phyloP scores from a whole-genome alignment of 78 protist species.

The Dictyostelium capitatum region DNA sequence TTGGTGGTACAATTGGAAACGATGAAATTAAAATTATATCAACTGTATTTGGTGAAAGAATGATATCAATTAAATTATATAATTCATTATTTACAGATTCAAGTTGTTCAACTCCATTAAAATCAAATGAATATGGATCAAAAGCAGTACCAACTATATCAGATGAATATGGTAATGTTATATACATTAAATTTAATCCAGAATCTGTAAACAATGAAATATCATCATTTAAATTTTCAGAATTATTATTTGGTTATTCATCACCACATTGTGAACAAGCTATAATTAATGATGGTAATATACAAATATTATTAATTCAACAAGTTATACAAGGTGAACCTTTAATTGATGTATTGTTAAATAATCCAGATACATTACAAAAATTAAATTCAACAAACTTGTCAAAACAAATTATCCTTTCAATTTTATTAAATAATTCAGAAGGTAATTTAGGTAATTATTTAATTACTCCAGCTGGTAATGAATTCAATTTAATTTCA shows the following conservation, averaged over 20 bases:
- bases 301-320: not conserved
- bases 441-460: constrained; percentile 16
- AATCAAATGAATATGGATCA: not conserved
- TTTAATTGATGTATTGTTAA: not conserved
- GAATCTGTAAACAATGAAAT: not conserved
- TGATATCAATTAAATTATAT: not conserved
- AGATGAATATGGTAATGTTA: constrained; percentile 1
- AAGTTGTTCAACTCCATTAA: not conserved
- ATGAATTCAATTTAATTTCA: no score
- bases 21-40: not conserved
- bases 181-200: not conserved
- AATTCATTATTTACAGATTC: not conserved
- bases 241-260: not conserved
- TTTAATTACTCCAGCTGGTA: no score
- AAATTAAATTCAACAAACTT: not conserved
- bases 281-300: not conserved
- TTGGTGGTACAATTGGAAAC: no score
- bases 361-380: not conserved
- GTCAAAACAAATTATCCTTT: not conserved
- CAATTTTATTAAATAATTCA: not conserved
- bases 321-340: not conserved
- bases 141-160: not conserved
- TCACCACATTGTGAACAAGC: not conserved
- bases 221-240: not conserved
- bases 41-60: not conserved